Base-by-base conservation (phyloP, 371 early-diverging fungal species). In the Lichtheimia ornata region DNA sequence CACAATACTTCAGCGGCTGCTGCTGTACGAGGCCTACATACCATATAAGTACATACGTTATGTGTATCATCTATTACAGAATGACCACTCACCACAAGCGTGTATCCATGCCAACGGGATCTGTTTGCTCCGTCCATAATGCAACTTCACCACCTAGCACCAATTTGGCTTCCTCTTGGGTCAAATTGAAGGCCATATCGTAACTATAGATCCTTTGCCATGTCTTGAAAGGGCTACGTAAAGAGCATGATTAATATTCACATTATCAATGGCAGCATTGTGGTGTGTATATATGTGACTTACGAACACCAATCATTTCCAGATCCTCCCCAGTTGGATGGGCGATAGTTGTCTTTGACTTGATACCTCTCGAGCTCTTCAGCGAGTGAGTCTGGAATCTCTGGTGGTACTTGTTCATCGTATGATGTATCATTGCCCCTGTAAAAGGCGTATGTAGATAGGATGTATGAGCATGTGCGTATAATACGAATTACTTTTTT, bases 151-250 rank as follows among this genome's bases (percentile, higher is more conserved):
- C 77, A 45, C 81, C 81, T 15, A 77, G 44, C 5, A 80, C 74
- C 59, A 71, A 62, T 18, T 64, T 54, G 45, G 84, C 78, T 59
- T 82, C 87, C 2, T 77, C 69, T 15, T 69, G 72, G 13, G 87
- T 86, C 62, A 91, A 69, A 27, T 84, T 85, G 45, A 77, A 77
- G 2, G 83, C 77, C 27, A 88, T 79, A 60, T 92, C 90, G 61
- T 88, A 93, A 58, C 73, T 71, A 63, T 93, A 93, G 5, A 92
- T 81, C 44, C 86, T 84, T 78, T 90, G 90, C 92, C 92, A 92
- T 22, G 83, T 77, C 76, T 93, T 93, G 81, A 81, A 91, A 17
- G 92, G 92, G 51, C 83, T 88, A 52, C 5, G 22, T 25, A 17
- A 17, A 13, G 35, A 40, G 9, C 5, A 35, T 11, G 11, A 0